These are phyloP conservation scores for Apiotrichum sp. DNA, from an alignment of 1,284 basidiomycete genomes.

Conservation along the genomic window DNA sequence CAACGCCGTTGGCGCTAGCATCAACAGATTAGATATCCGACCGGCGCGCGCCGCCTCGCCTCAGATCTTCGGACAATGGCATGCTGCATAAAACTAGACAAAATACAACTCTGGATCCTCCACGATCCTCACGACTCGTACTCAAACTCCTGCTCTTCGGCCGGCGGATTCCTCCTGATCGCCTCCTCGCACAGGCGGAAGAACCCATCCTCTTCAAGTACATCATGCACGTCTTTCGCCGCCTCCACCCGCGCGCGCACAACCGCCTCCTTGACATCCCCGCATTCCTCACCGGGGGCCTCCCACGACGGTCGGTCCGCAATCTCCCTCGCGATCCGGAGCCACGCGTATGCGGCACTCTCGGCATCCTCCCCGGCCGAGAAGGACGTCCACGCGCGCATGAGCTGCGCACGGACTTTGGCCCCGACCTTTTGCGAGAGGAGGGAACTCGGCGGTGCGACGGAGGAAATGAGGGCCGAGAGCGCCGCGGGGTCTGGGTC, in stretches of 20 bases:
- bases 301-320: constrained; percentile 15
- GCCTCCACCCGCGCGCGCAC: constrained; percentile 28
- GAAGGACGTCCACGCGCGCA: constrained; percentile 20
- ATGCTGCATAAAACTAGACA: too few species aligned
- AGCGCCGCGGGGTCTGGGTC: not conserved
- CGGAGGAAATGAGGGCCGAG: not conserved
- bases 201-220: constrained; percentile 23
- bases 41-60: too few species aligned
- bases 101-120: too few species aligned
- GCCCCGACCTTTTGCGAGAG: constrained; percentile 21
- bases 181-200: constrained; percentile 35
- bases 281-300: not conserved
- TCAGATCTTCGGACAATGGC: too few species aligned
- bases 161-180: constrained; percentile 9
- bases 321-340: constrained; percentile 22
- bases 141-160: constrained; percentile 6
- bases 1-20: too few species aligned
- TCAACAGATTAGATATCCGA: too few species aligned
- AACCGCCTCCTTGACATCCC: constrained; percentile 10
- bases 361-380: constrained; percentile 19
- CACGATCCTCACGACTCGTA: not conserved
- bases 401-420: constrained; percentile 20
- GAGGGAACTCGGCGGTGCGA: not conserved
- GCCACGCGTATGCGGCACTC: constrained; percentile 32
- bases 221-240: constrained; percentile 27